phyloP scores from a whole-genome alignment of 2,329 filamentous ascomycete genomes.

The Chaetomium strumarium region DNA sequence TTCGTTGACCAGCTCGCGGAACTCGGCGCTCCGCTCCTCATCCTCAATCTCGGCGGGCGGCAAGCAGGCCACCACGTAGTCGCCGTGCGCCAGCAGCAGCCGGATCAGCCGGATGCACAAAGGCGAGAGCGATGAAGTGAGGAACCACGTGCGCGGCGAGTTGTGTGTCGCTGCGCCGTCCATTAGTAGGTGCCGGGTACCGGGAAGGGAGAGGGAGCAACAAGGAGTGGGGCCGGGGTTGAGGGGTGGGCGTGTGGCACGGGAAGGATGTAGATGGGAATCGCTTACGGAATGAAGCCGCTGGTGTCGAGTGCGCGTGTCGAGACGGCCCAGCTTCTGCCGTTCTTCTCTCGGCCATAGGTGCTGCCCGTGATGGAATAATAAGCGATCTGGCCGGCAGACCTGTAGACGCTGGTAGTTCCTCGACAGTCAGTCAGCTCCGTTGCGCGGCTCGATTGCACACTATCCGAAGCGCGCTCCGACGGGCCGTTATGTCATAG shows the following conservation, averaged over 20 bases:
- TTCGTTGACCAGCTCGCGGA: constrained; percentile 70
- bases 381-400: constrained; percentile 9
- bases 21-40: constrained; percentile 68
- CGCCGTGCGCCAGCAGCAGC: constrained; percentile 80
- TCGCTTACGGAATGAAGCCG: constrained; percentile 48
- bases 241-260: constrained; percentile 26
- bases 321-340: constrained; percentile 38
- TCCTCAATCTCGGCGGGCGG: constrained; percentile 73
- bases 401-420: background rate
- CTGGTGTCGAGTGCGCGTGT: constrained; percentile 40
- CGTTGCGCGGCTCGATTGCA: constrained; percentile 6
- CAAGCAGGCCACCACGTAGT: constrained; percentile 81
- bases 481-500: constrained; percentile 12
- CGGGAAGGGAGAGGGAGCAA: background rate
- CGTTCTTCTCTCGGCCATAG: constrained; percentile 38
- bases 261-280: constrained; percentile 3
- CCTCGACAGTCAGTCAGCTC: constrained; percentile 1
- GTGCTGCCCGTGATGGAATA: background rate
- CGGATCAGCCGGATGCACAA: constrained; percentile 77
- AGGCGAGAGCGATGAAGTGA: constrained; percentile 81
- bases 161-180: constrained; percentile 54
- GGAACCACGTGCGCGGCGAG: constrained; percentile 83
- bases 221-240: constrained; percentile 12
- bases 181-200: constrained; percentile 27
- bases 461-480: constrained; percentile 6